Percentiles rank a stretch among this genome's conserved stretches.
Evolutionary conservation across 1,284 basidiomycete genomes (phyloP).

Genomic region (Apiotrichum sp.): DNA sequence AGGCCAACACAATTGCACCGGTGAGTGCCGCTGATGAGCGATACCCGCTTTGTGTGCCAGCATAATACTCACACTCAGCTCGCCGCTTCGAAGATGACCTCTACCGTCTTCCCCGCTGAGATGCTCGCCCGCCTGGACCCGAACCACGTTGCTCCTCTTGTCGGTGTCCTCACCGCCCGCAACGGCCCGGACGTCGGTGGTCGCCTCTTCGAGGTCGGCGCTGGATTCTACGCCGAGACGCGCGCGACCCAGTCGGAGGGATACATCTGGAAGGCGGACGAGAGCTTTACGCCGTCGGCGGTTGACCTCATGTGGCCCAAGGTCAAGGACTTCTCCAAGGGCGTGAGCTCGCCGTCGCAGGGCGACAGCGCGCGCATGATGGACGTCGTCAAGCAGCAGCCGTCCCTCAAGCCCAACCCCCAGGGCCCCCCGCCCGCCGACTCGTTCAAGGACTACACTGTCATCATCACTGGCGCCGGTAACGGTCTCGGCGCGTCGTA

Average conservation of each 20-base stretch:
- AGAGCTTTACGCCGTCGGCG: slow-evolving; percentile 93
- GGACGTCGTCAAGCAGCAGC: slow-evolving; percentile 11
- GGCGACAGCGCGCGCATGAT: slow-evolving; percentile 64
- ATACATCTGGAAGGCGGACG: slow-evolving; percentile 75
- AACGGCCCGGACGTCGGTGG: slow-evolving; percentile 71
- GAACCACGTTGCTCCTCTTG: slow-evolving; percentile 88
- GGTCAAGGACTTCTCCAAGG: slow-evolving; percentile 69
- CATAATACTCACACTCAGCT: slow-evolving; percentile 52
- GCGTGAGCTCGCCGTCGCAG: slow-evolving; percentile 62
- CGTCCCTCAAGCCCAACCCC: slow-evolving; percentile 12
- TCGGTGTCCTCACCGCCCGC: slow-evolving; percentile 56
- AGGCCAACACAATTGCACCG: slow-evolving; percentile 80
- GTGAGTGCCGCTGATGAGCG: slow-evolving; percentile 54
- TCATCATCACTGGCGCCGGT: slow-evolving; percentile 89
- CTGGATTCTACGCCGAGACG: slow-evolving; percentile 85
- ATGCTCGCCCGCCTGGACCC: slow-evolving; percentile 90
- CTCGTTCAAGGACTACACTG: slow-evolving; percentile 82
- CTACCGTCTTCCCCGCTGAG: slow-evolving; percentile 90
- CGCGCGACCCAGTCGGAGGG: slow-evolving; percentile 87
- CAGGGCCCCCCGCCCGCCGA: slow-evolving; percentile 57
- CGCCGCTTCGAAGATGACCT: slow-evolving; percentile 89
- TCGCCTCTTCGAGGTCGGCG: slow-evolving; percentile 87
- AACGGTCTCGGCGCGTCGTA: slow-evolving; percentile 89
- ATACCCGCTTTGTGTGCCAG: too few relatives aligned
- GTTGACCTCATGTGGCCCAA: slow-evolving; percentile 78